phyloP scores from a whole-genome alignment of 495 filamentous ascomycete species.

The Aeminium ludgeri region DNA sequence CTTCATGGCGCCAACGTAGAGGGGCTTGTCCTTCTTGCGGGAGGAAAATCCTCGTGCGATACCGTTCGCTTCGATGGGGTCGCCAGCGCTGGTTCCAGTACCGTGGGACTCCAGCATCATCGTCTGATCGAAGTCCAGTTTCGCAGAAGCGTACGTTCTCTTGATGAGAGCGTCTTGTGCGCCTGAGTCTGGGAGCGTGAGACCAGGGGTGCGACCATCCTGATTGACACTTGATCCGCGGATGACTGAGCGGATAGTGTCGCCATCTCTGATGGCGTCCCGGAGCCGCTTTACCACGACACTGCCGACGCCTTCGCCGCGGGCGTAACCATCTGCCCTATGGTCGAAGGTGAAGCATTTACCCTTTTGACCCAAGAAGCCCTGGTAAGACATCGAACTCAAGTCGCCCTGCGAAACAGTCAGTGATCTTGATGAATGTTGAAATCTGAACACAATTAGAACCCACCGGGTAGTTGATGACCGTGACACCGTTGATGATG shows the following conservation, averaged over 20 bases:
- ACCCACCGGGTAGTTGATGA: background rate
- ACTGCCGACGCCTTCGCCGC: conserved; percentile 24
- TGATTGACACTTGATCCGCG: conserved; percentile 9
- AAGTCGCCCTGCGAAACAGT: conserved; percentile 3
- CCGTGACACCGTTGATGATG: background rate
- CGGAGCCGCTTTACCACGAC: conserved; percentile 25
- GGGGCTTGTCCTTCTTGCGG: background rate
- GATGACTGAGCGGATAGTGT: conserved; percentile 23
- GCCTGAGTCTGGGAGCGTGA: conserved; percentile 4
- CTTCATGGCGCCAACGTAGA: conserved; percentile 4
- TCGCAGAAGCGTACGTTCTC: conserved; percentile 2
- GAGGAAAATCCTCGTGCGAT: background rate
- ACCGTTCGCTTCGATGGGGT: conserved; percentile 1
- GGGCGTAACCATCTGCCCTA: conserved; percentile 21
- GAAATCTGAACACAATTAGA: background rate
- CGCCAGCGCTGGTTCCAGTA: conserved; percentile 7
- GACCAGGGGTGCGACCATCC: conserved; percentile 3
- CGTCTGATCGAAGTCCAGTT: conserved; percentile 12
- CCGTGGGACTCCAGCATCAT: conserved; percentile 13
- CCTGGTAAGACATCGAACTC: background rate
- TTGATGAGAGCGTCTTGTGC: conserved; percentile 6
- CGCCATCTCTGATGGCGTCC: conserved; percentile 23
- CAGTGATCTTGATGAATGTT: background rate
- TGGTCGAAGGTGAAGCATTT: conserved; percentile 1
- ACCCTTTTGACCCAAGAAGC: conserved; percentile 1